These are phyloP conservation scores for Psophocarpus tetragonolobus DNA, from an alignment of 306 rosid species.

Conservation along the genomic window DNA sequence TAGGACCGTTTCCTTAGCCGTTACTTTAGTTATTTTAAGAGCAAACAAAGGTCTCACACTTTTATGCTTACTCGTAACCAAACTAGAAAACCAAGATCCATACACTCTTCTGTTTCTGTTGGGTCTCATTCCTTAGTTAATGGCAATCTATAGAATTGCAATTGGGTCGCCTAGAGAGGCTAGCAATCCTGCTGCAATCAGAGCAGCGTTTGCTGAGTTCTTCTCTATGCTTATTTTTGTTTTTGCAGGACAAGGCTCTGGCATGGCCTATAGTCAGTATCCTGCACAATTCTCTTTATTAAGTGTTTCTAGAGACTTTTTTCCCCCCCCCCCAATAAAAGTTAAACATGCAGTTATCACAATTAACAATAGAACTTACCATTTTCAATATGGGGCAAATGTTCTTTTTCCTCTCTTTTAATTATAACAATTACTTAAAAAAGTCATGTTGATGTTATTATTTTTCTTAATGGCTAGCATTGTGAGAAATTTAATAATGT, in stretches of 20 bases:
- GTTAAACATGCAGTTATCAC: background rate
- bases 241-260: constrained; percentile 88
- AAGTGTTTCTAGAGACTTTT: background rate
- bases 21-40: constrained; percentile 38
- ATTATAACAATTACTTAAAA: background rate
- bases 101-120: background rate
- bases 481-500: background rate
- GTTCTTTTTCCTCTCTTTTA: background rate
- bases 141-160: constrained; percentile 64
- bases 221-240: constrained; percentile 80
- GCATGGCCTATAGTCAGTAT: constrained; percentile 67
- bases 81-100: background rate
- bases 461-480: background rate
- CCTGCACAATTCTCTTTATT: background rate
- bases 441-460: too few species aligned
- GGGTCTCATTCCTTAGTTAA: background rate
- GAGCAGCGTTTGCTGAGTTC: constrained; percentile 74
- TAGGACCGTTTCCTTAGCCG: constrained; percentile 50
- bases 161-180: constrained; percentile 76
- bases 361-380: background rate
- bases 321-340: background rate
- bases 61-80: constrained; percentile 10
- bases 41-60: constrained; percentile 1
- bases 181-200: constrained; percentile 70
- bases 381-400: background rate